A percentile compares a stretch with the other conserved stretches of the same genome.
These are phyloP conservation scores for Trichoderma sp. DNA, from an alignment of 2,329 filamentous ascomycete genomes.

Conservation along the genomic window DNA sequence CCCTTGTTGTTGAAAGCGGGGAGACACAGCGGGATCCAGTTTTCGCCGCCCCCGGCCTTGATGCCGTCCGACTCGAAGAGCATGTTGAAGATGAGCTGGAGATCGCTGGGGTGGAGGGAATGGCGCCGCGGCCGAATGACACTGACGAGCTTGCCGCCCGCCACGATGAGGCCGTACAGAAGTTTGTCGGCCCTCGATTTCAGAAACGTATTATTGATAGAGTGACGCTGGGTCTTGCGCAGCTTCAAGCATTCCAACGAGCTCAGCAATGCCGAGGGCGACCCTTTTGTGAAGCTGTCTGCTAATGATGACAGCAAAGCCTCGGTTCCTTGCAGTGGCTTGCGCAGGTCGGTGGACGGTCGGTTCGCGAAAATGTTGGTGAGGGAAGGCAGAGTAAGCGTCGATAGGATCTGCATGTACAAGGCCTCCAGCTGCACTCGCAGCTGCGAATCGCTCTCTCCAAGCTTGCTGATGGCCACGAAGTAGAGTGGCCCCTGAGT, in stretches of 20 bases:
- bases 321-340: conserved; percentile 89
- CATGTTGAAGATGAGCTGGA: conserved; percentile 99
- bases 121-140: conserved; percentile 94
- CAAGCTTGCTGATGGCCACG: conserved; percentile 86
- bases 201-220: conserved; percentile 85
- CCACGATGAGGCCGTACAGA: conserved; percentile 90
- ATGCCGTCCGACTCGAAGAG: conserved; percentile 93
- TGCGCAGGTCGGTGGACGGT: conserved; percentile 89
- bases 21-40: conserved; percentile 94
- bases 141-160: conserved; percentile 88
- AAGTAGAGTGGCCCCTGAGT: conserved; percentile 88
- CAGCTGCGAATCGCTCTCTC: conserved; percentile 89
- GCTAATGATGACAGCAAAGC: conserved; percentile 86
- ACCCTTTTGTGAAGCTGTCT: conserved; percentile 92
- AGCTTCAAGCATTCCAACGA: conserved; percentile 92
- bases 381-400: conserved; percentile 83
- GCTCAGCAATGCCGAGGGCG: conserved; percentile 82
- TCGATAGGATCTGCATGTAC: conserved; percentile 98
- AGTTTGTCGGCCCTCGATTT: conserved; percentile 76
- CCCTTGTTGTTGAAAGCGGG: conserved; percentile 97
- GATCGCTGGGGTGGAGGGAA: conserved; percentile 90
- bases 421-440: conserved; percentile 86
- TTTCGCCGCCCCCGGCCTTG: conserved; percentile 87
- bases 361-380: conserved; percentile 85
- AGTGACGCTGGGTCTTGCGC: conserved; percentile 80